Evolutionary conservation across 768 basidiomycete genomes (phyloP), one percentile per base, ranked within the genome.

Genomic region (Amanita pseudoporphyria): DNA sequence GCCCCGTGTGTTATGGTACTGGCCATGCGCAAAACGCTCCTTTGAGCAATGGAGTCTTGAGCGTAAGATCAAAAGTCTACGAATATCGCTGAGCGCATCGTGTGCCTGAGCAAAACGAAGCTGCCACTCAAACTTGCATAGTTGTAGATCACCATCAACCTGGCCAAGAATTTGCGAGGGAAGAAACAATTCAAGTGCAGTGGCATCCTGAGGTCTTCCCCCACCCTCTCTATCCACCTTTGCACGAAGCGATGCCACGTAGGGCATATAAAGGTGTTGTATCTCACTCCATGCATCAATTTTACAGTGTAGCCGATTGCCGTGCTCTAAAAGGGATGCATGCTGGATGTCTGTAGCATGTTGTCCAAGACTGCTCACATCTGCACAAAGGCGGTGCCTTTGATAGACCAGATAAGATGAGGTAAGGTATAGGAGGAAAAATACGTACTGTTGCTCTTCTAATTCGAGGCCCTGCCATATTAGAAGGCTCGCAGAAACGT

Each of bases 371-470:
- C 5, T 6, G 9, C 28, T 7, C 2, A 18, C 28, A 6, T 45
- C 43, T 18, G 32, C 14, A 3, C 14, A 3, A 5, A 42, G 33
- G 4, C 33, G 33, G 33, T 12, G 10, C 10, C 33, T 35, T 10
- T 13, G 5, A n/a, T 13, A 35, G 26, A 12, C 5, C 13, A 35
- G 33, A 3, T 4, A 35, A 35, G 5, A 35, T n/a, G 3, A n/a
- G 10, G 3, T 12, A 10, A n/a, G 33, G 43, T 12, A 24, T 14
- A 47, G 16, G 42, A 24, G 26, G n/a, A 48, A 21, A 36, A 16
- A 28, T 18, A 53, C 56, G 14, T 31, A 61, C 58, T 60, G 56
- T 35, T 57, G 51, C 1, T 47, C 50, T 44, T 61, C 62, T 1
- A 63, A 19, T 13, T 57, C 54, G 3, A 62, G 19, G 5, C 61